phyloP scores from a whole-genome alignment of 768 basidiomycete genomes.

The Coprinopsis cinerea region DNA sequence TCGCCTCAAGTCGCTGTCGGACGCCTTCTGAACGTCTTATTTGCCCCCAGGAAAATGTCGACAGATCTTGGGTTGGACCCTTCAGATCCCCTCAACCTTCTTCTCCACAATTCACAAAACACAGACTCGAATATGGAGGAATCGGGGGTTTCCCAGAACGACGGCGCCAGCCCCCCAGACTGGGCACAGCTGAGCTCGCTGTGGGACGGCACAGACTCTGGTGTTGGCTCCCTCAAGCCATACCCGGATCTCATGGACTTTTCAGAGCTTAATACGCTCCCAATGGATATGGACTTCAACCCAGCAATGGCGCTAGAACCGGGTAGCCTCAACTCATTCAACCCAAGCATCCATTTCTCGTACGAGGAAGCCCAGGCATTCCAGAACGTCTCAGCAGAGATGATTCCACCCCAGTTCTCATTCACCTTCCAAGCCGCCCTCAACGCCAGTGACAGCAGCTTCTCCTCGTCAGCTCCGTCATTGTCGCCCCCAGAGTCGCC shows the following conservation, averaged over 20 bases:
- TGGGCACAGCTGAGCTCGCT: conserved; percentile 50
- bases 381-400: conserved; percentile 15
- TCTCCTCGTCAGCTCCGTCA: conserved; percentile 19
- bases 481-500: conserved; percentile 22
- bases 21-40: conserved; percentile 11
- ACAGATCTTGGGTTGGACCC: conserved; percentile 47
- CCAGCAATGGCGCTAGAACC: conserved; percentile 60
- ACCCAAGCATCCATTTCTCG: conserved; percentile 18
- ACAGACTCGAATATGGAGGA: conserved; percentile 32
- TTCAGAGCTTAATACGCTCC: conserved; percentile 29
- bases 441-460: conserved; percentile 15
- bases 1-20: neutral
- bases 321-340: conserved; percentile 46
- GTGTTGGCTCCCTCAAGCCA: conserved; percentile 20
- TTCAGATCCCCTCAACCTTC: conserved; percentile 52
- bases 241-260: conserved; percentile 40
- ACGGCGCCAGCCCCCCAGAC: conserved; percentile 34
- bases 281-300: conserved; percentile 60
- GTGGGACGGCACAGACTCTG: conserved; percentile 36
- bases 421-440: conserved; percentile 34
- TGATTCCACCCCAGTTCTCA: conserved; percentile 27
- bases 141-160: conserved; percentile 15
- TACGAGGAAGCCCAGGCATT: conserved; percentile 16
- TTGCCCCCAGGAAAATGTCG: conserved; percentile 23
- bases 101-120: conserved; percentile 41